These are phyloP conservation scores for Exophiala viscosa DNA, from an alignment of 2,329 filamentous ascomycete genomes.

Conservation along the genomic window DNA sequence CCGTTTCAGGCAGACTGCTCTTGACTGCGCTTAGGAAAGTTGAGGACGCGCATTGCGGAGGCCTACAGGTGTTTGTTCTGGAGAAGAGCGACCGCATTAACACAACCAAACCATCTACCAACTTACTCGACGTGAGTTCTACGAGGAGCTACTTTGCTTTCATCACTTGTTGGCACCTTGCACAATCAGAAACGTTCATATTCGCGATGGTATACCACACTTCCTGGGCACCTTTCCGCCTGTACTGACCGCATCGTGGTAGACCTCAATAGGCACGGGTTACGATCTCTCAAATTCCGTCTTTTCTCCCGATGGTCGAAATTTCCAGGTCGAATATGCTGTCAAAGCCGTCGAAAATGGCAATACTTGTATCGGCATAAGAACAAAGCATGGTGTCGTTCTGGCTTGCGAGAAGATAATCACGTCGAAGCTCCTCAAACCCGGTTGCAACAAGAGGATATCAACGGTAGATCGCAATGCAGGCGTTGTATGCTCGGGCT, in stretches of 20 bases:
- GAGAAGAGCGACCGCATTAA: not conserved
- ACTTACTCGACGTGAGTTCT: too few species aligned
- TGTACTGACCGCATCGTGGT: constrained; percentile 5
- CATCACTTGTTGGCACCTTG: not conserved
- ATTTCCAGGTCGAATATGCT: constrained; percentile 98
- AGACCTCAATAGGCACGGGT: constrained; percentile 99
- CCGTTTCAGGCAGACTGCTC: not conserved
- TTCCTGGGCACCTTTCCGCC: not conserved
- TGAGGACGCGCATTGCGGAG: constrained; percentile 3
- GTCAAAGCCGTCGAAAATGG: constrained; percentile 98
- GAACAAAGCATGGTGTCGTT: constrained; percentile 95
- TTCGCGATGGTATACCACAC: constrained; percentile 10
- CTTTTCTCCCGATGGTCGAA: constrained; percentile 97
- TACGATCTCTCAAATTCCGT: constrained; percentile 99
- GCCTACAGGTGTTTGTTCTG: not conserved
- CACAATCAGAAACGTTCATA: not conserved
- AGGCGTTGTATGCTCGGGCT: constrained; percentile 86
- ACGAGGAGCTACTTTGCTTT: not conserved
- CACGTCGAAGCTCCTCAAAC: constrained; percentile 90
- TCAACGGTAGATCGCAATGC: constrained; percentile 89
- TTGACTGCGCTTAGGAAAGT: not conserved
- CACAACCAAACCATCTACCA: too few species aligned
- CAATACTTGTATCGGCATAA: constrained; percentile 91
- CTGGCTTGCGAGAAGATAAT: constrained; percentile 96
- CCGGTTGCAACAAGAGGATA: constrained; percentile 95